These are phyloP conservation scores for Wickerhamiella kurtzmanii DNA, from an alignment of 805 yeast species.

Conservation along the genomic window DNA sequence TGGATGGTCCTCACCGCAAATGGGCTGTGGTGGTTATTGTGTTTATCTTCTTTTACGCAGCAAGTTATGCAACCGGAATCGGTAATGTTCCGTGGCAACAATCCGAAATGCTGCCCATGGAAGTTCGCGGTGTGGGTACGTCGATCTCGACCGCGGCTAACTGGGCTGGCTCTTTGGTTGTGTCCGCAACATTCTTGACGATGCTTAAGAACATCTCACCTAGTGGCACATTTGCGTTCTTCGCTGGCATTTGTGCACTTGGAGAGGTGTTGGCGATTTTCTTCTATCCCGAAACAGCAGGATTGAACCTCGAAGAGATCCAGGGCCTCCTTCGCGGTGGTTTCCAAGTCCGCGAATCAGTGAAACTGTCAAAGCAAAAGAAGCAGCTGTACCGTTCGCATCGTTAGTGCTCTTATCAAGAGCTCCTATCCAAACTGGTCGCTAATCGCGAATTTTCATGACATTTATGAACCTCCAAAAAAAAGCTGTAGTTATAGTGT, in stretches of 20 bases:
- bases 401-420: not conserved
- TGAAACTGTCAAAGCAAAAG: conserved; percentile 33
- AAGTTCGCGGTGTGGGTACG: conserved; percentile 83
- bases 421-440: no score
- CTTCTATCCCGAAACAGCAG: conserved; percentile 86
- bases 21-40: conserved; percentile 86
- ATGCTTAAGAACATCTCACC: conserved; percentile 91
- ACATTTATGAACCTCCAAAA: not conserved
- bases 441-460: no score
- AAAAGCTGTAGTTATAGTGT: no score
- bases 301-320: conserved; percentile 82
- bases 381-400: conserved; percentile 8
- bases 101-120: conserved; percentile 85
- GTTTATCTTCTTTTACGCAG: conserved; percentile 77
- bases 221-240: conserved; percentile 83
- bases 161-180: conserved; percentile 89
- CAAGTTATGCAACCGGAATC: conserved; percentile 83
- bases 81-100: conserved; percentile 99
- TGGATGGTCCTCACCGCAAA: conserved; percentile 23
- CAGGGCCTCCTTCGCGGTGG: conserved; percentile 71
- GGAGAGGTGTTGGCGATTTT: conserved; percentile 65
- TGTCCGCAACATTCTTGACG: conserved; percentile 84
- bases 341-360: conserved; percentile 62
- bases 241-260: conserved; percentile 65
- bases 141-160: conserved; percentile 85